These are phyloP conservation scores for Penicillium subrubescens DNA, from an alignment of 495 filamentous ascomycete species.

Conservation along the genomic window DNA sequence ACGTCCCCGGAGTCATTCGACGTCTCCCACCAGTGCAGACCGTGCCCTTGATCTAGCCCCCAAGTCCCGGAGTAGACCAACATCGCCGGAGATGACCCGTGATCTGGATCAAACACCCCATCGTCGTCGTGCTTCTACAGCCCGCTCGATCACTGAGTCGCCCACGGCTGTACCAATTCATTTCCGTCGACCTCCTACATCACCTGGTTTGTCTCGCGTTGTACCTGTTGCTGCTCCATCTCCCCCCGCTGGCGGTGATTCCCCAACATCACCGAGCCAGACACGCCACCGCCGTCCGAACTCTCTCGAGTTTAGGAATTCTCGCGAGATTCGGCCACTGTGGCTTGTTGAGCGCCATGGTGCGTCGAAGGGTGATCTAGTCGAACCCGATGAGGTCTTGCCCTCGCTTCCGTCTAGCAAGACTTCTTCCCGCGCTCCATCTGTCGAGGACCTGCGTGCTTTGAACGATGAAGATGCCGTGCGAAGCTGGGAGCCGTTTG, in stretches of 20 bases:
- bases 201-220: slow-evolving; percentile 38
- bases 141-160: slow-evolving; percentile 39
- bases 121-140: slow-evolving; percentile 36
- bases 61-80: slow-evolving; percentile 41
- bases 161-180: slow-evolving; percentile 53
- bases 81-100: slow-evolving; percentile 33
- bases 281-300: slow-evolving; percentile 43
- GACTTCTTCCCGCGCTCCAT: slow-evolving; percentile 45
- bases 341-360: slow-evolving; percentile 53
- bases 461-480: slow-evolving; percentile 33
- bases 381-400: slow-evolving; percentile 38
- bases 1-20: slow-evolving; percentile 42
- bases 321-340: slow-evolving; percentile 51
- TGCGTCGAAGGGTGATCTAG: slow-evolving; percentile 39
- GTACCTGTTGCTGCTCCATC: slow-evolving; percentile 31
- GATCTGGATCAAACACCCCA: slow-evolving; percentile 15
- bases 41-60: slow-evolving; percentile 37
- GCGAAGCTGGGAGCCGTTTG: slow-evolving; percentile 36
- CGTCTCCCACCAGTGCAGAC: slow-evolving; percentile 35
- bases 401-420: slow-evolving; percentile 56
- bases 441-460: slow-evolving; percentile 43
- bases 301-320: slow-evolving; percentile 51
- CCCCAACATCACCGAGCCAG: slow-evolving; percentile 36
- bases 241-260: slow-evolving; percentile 20
- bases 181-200: slow-evolving; percentile 51